phyloP scores from a whole-genome alignment of 768 basidiomycete species.

The Dacryopinax primogenitus region DNA sequence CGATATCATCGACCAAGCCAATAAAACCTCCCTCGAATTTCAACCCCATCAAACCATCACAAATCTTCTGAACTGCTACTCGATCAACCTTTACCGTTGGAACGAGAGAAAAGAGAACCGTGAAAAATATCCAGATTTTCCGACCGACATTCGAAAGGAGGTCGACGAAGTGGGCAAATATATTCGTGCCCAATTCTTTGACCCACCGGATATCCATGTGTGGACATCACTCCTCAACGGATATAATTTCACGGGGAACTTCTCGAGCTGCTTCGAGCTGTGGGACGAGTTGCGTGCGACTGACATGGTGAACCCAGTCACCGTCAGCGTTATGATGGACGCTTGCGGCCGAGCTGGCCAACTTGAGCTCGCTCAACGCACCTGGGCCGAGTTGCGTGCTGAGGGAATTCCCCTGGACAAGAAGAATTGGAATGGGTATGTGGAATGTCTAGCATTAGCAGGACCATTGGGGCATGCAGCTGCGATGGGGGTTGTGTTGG shows the following conservation, averaged over 20 bases:
- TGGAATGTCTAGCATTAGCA: slow-evolving; percentile 75
- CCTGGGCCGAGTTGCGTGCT: slow-evolving; percentile 41
- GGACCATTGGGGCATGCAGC: slow-evolving; percentile 42
- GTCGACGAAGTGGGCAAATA: not conserved
- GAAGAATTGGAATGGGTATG: slow-evolving; percentile 66
- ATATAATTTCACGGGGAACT: slow-evolving; percentile 66
- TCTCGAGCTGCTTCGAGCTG: slow-evolving; percentile 55
- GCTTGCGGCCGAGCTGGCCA: slow-evolving; percentile 57
- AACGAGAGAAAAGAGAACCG: not conserved
- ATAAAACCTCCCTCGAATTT: not conserved
- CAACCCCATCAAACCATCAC: not conserved
- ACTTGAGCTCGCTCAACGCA: slow-evolving; percentile 38
- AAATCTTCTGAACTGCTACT: not conserved
- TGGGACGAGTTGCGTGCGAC: slow-evolving; percentile 54
- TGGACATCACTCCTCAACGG: slow-evolving; percentile 84
- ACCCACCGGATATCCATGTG: slow-evolving; percentile 48
- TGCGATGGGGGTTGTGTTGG: slow-evolving; percentile 49
- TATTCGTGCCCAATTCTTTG: not conserved
- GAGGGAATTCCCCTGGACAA: slow-evolving; percentile 43
- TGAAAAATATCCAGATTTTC: not conserved
- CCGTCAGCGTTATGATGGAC: slow-evolving; percentile 74
- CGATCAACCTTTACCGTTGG: not conserved
- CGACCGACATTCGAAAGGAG: not conserved
- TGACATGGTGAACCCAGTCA: slow-evolving; percentile 44
- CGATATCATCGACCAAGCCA: not conserved